These are phyloP conservation scores for Lophiotrema nucula DNA, from an alignment of 495 filamentous ascomycete genomes.

Conservation along the genomic window DNA sequence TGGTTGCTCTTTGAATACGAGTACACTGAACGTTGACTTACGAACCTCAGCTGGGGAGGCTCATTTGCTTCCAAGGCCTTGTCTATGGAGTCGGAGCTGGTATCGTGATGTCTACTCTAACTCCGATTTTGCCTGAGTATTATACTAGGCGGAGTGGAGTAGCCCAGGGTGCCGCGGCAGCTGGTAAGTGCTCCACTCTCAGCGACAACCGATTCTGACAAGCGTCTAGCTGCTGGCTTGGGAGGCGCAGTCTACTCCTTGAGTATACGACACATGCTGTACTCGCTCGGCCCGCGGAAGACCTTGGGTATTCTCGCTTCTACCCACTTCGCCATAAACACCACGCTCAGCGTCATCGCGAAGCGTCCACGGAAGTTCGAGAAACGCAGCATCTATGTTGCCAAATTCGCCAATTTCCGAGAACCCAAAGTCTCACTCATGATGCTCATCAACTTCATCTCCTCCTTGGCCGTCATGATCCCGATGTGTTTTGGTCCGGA, in stretches of 20 bases:
- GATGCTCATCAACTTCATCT: conserved; percentile 7
- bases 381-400: not conserved
- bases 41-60: not conserved
- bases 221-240: not conserved
- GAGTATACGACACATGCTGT: conserved; percentile 1
- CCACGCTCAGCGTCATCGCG: not conserved
- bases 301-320: conserved; percentile 1
- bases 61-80: not conserved
- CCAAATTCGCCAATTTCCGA: not conserved
- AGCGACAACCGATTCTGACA: too few relatives aligned
- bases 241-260: conserved; percentile 3
- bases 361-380: conserved; percentile 13
- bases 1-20: not conserved
- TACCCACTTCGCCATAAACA: not conserved
- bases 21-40: not conserved
- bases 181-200: too few relatives aligned
- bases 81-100: not conserved
- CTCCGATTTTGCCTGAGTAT: conserved; percentile 4
- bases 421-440: conserved; percentile 9
- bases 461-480: conserved; percentile 1
- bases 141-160: not conserved
- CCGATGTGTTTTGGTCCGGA: conserved; percentile 8
- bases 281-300: conserved; percentile 2
- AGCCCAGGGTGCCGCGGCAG: not conserved
- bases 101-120: not conserved